Base-by-base conservation (phyloP, 768 basidiomycete genomes). In the Tulasnella sp. region DNA sequence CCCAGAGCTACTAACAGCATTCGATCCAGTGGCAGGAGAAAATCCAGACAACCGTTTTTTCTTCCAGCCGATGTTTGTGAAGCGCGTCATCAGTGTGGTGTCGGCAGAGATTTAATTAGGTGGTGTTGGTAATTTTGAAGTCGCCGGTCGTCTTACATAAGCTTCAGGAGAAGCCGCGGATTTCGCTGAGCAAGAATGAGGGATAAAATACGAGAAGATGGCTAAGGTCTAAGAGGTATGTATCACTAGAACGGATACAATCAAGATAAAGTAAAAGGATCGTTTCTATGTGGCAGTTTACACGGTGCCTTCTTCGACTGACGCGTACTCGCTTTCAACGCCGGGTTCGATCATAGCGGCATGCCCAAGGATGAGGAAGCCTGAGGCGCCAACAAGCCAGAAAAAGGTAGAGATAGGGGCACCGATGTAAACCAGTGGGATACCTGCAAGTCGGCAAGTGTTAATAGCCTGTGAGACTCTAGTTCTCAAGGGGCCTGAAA, bases 271-370 rank as follows among this genome's bases (percentile, higher is more conserved):
- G 39, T 39, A 44, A 52, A 44, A 27, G 19, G 44, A 34, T 44
- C 9, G 34, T 14, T 8, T 21, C 24, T 19, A 75, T 8, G 19
- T 34, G 38, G n/a, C 27, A 18, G 16, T 27, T 48, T 48, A 56
- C 16, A 86, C 92, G 74, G 93, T 92, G 44, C 84, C 83, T 72
- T 93, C 93, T 85, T 93, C 89, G n/a, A 95, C 92, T 62, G 87
- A 83, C 3, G 93, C 91, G 82, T 98, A 98, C 85, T 97, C 96
- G 86, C 93, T 94, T 86, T 99, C 97, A 77, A 98, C 90, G 38
- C 97, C 97, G 2, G 97, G 97, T 85, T 99, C 97, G 81, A 98
- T 91, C 81, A 98, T 81, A 78, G 89, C 89, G 2, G 97, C 97
- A 83, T 99, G 97, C 14, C 88, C 91, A 81, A 97, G 87, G 83